Conservation (phyloP, 1,284 basidiomycete species). For the Apiotrichum siamense region DNA sequence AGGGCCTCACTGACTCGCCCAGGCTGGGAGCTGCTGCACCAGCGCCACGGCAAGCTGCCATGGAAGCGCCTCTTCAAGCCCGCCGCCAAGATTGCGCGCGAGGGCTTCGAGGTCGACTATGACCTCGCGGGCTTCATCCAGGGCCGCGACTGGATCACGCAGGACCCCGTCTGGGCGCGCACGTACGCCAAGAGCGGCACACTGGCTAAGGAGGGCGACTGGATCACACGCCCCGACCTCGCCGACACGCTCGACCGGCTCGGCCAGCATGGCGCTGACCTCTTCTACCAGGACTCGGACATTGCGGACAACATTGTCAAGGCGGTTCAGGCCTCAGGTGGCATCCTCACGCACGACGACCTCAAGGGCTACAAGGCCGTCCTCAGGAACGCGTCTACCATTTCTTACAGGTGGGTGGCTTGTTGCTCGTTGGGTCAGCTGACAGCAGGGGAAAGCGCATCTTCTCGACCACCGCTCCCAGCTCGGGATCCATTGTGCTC, state of each 20-base stretch:
- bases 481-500: slow-evolving; percentile 27
- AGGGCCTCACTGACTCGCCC: slow-evolving; percentile 5
- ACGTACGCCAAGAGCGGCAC: slow-evolving; percentile 31
- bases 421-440: background rate
- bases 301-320: slow-evolving; percentile 25
- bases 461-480: slow-evolving; percentile 28
- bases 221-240: slow-evolving; percentile 15
- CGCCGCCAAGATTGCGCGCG: slow-evolving; percentile 60
- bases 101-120: slow-evolving; percentile 59
- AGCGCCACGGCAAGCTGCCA: slow-evolving; percentile 60
- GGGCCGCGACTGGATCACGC: slow-evolving; percentile 25
- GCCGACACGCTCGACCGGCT: slow-evolving; percentile 26
- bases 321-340: slow-evolving; percentile 11
- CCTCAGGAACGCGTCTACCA: slow-evolving; percentile 18
- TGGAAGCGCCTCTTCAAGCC: slow-evolving; percentile 72
- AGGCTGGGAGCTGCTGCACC: slow-evolving; percentile 64
- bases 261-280: slow-evolving; percentile 20
- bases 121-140: slow-evolving; percentile 30
- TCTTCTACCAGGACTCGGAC: slow-evolving; percentile 21
- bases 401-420: slow-evolving; percentile 23
- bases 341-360: slow-evolving; percentile 26
- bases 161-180: slow-evolving; percentile 33
- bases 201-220: slow-evolving; percentile 19
- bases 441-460: slow-evolving; percentile 25
- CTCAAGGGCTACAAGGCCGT: slow-evolving; percentile 24